Evolutionary conservation across 1,139 yeast genomes (phyloP).

Genomic region (Scheffersomyces illinoinensis): DNA sequence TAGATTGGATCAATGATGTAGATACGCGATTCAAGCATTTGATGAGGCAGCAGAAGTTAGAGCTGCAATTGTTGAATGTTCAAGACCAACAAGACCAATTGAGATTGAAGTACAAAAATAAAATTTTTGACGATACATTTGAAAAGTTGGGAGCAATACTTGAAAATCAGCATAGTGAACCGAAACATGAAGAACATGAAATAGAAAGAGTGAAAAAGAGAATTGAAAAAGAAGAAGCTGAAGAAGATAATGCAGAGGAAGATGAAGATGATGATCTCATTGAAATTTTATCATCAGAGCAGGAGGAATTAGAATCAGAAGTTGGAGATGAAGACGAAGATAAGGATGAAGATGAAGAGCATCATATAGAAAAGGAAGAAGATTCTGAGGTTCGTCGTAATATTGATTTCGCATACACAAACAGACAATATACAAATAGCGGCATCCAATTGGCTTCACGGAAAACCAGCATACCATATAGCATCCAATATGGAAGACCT

Average conservation of each 20-base stretch:
- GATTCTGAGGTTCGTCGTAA: neutral
- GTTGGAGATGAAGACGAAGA: neutral
- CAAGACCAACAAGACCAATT: slow-evolving; percentile 29
- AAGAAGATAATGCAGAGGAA: slow-evolving; percentile 1
- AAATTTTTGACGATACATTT: slow-evolving; percentile 42
- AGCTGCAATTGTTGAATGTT: slow-evolving; percentile 28
- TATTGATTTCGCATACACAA: neutral
- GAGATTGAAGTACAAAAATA: slow-evolving; percentile 24
- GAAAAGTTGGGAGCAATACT: slow-evolving; percentile 34
- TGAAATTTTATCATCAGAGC: neutral
- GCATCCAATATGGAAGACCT: neutral
- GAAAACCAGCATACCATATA: neutral
- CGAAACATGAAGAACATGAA: neutral
- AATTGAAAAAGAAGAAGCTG: neutral
- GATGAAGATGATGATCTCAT: slow-evolving; percentile 3
- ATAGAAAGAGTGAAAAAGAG: neutral
- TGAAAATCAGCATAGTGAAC: slow-evolving; percentile 4
- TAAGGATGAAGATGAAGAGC: neutral
- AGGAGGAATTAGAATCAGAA: neutral
- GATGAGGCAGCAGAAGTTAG: slow-evolving; percentile 40
- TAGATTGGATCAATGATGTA: slow-evolving; percentile 53
- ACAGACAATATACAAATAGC: neutral
- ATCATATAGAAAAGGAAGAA: neutral
- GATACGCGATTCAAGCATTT: slow-evolving; percentile 42
- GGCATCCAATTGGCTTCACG: neutral